Base-by-base conservation (phyloP, 768 basidiomycete genomes). In the Boletus coccyginus region DNA sequence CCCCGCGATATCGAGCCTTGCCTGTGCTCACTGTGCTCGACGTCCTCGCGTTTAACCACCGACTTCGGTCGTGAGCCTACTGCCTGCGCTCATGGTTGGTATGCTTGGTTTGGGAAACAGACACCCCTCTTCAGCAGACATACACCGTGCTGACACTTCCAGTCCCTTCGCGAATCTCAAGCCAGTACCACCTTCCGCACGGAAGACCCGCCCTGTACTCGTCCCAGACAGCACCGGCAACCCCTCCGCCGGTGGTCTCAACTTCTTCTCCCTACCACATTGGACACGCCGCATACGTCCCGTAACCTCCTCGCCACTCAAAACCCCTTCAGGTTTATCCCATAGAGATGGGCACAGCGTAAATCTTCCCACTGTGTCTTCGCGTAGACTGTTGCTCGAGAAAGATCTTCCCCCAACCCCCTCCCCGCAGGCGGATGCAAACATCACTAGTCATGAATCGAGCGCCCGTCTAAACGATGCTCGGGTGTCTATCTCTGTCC, bases 231-330 rank as follows among this genome's bases (percentile, higher is more conserved):
- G 24, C 24, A 33, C n/a, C 42, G 39, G 38, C 13, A 74, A 75
- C 49, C 78, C 79, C 13, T 74, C 81, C 13, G 79, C 56, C 11
- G 52, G 60, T 46, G 52, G 47, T 16, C 54, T 58, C 36, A 84
- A 83, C 70, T 83, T 88, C 71, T 83, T 89, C 70, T 84, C 87
- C 24, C 70, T 86, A 27, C 83, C 86, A 16, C 75, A 78, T 57
- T 87, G 86, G 86, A 81, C 76, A 64, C 85, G 81, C 62, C 84
- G 80, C 57, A 73, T 70, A 31, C 65, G 71, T 33, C 66, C 72
- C 46, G 60, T 67, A 21, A 64, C 74, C 24, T 64, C 62, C 32
- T 59, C 72, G 36, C 60, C 71, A 10, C 74, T 63, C 57, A 71
- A 66, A 53, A 71, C 62, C 52, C 55, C 62, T 46, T 64, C 70